Conservation (phyloP, 2,329 filamentous ascomycete species). For the Pseudocercospora eumusae region DNA sequence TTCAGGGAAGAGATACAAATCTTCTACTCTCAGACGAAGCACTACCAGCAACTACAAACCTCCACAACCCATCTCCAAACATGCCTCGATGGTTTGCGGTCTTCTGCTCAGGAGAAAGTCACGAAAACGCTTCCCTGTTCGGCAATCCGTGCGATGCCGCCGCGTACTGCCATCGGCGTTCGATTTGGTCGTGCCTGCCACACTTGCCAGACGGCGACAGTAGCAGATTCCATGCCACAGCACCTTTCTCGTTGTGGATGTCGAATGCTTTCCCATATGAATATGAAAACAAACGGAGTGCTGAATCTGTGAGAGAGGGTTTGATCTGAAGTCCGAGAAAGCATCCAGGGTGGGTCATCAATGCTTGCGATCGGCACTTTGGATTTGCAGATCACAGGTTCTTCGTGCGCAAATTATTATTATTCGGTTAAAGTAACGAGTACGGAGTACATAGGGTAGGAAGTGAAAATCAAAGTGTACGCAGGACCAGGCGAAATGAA, state of each 20-base stretch:
- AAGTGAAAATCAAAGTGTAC: background rate
- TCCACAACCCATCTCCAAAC: background rate
- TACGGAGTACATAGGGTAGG: too few relatives aligned
- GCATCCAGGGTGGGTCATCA: constrained; percentile 8
- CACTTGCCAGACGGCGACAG: background rate
- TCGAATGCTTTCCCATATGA: background rate
- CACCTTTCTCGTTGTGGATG: background rate
- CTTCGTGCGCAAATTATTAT: background rate
- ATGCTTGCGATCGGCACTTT: constrained; percentile 5
- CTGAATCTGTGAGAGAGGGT: background rate
- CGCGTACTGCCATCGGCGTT: background rate
- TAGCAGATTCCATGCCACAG: background rate
- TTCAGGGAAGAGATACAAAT: background rate
- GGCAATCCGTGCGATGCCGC: constrained; percentile 8
- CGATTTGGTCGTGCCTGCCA: constrained; percentile 3
- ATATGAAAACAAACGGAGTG: background rate
- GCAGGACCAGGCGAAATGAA: background rate
- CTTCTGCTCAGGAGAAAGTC: background rate
- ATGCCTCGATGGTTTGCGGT: background rate
- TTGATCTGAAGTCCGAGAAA: constrained; percentile 5
- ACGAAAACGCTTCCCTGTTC: constrained; percentile 3
- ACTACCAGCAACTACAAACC: too few relatives aligned
- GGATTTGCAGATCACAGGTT: background rate
- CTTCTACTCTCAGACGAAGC: too few relatives aligned
- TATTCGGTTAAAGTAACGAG: background rate